Base-by-base conservation (phyloP, 192 early-diverging fungal genomes). In the Umbelopsis ramanniana region DNA sequence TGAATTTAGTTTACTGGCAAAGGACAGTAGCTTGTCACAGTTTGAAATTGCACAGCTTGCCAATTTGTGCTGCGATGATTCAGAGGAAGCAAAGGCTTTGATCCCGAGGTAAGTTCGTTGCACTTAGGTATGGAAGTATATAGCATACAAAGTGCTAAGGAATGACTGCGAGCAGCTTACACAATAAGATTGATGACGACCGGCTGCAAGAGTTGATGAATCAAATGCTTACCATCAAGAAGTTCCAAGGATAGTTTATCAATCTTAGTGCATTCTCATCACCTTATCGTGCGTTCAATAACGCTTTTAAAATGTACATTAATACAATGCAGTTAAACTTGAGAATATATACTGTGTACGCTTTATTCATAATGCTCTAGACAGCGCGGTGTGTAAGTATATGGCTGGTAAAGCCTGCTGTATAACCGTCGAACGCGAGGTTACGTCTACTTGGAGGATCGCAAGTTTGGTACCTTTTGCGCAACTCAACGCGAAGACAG, bases 41-140 rank as follows among this genome's bases (percentile, higher is more conserved):
- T 97, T 96, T 67, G 97, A 98, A 76, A 83, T 92, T 29, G 95
- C 94, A 37, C 95, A 96, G 71, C 78, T 98, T 46, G 95, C 91
- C 10, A 98, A 98, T 76, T 80, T 98, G 52, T 91, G 93, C 79
- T 96, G 94, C 76, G 94, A 93, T 72, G 91, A 95, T 45, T 88
- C 88, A 26, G 97, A 98, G 57, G 97, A 98, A 81, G 94, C 94
- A 0, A 93, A 92, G 76, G 89, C 92, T 12, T 83, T 98, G 37
- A 91, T 98, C 67, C 97, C 95, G 24, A 98, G 92, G 93, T 93
- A 81, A 77, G 47, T 69, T 66, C 12, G 17, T 37, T 35, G 57
- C 3, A 12, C 29, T 17, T 19, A 19, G 15, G 12, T 17, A 19
- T 26, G 11, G 29, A 37, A 19, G n/a, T 12, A 17, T 15, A n/a